Conservation (phyloP, 1,284 basidiomycete species). For the Microstroma glucosiphilum region DNA sequence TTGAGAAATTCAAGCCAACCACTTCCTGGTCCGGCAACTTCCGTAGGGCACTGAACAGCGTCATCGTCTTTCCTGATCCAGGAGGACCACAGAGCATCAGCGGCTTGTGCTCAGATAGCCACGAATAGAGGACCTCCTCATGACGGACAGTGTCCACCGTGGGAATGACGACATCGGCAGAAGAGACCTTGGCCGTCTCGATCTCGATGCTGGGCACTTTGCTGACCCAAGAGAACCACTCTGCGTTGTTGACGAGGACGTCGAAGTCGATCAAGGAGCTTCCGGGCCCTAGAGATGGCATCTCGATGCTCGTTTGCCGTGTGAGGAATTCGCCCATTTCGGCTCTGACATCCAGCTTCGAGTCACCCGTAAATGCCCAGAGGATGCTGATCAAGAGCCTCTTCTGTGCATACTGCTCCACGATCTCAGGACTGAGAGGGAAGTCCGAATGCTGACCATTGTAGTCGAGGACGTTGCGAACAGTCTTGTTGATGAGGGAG, state of each 20-base stretch:
- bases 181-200: conserved; percentile 89
- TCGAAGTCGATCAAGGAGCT: conserved; percentile 91
- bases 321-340: conserved; percentile 84
- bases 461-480: conserved; percentile 88
- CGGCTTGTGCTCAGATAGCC: conserved; percentile 97
- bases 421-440: conserved; percentile 72
- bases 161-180: conserved; percentile 92
- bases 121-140: conserved; percentile 96
- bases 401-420: conserved; percentile 84
- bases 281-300: conserved; percentile 66
- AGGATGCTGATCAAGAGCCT: conserved; percentile 86
- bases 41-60: conserved; percentile 93
- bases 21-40: conserved; percentile 98
- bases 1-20: conserved; percentile 97
- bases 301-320: conserved; percentile 78
- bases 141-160: conserved; percentile 98
- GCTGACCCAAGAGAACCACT: conserved; percentile 83
- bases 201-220: conserved; percentile 88
- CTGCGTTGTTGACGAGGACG: conserved; percentile 65
- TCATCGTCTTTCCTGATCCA: conserved; percentile 99
- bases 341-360: conserved; percentile 78
- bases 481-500: conserved; percentile 92
- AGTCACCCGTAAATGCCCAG: conserved; percentile 97
- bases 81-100: conserved; percentile 97
- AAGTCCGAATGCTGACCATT: conserved; percentile 92